Percentiles rank a stretch among this genome's conserved stretches.
Evolutionary conservation across 495 filamentous ascomycete species (phyloP).

Genomic region (Podospora didyma): DNA sequence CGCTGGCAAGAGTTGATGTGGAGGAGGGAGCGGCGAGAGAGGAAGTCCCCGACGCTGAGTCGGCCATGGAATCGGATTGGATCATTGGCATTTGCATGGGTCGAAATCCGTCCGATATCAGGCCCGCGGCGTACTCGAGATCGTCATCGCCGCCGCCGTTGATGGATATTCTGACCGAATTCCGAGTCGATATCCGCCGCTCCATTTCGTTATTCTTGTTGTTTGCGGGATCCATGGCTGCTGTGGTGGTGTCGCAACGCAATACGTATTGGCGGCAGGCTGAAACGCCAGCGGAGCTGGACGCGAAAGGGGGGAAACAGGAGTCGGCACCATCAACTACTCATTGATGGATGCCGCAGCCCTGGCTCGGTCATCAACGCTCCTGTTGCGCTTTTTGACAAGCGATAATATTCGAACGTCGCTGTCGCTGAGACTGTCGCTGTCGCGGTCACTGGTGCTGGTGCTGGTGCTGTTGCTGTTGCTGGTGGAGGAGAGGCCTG

Average conservation of each 20-base stretch:
- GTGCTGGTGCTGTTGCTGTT: too few relatives aligned
- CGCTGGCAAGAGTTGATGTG: background rate
- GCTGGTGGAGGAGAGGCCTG: background rate
- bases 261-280: constrained; percentile 7
- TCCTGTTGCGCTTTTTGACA: background rate
- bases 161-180: constrained; percentile 27
- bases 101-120: constrained; percentile 31
- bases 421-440: background rate
- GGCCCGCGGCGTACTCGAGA: constrained; percentile 10
- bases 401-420: background rate
- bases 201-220: constrained; percentile 31
- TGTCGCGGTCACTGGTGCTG: background rate
- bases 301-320: background rate
- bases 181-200: constrained; percentile 32
- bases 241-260: background rate
- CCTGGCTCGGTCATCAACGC: constrained; percentile 23
- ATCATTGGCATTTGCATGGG: constrained; percentile 9
- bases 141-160: constrained; percentile 22
- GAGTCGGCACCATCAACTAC: constrained; percentile 25
- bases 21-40: constrained; percentile 16
- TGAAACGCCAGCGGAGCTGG: background rate
- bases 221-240: constrained; percentile 31
- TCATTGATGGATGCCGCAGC: constrained; percentile 17
- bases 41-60: background rate
- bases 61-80: background rate